Base-by-base conservation (phyloP, 306 rosid species). In the Medicago arabica region DNA sequence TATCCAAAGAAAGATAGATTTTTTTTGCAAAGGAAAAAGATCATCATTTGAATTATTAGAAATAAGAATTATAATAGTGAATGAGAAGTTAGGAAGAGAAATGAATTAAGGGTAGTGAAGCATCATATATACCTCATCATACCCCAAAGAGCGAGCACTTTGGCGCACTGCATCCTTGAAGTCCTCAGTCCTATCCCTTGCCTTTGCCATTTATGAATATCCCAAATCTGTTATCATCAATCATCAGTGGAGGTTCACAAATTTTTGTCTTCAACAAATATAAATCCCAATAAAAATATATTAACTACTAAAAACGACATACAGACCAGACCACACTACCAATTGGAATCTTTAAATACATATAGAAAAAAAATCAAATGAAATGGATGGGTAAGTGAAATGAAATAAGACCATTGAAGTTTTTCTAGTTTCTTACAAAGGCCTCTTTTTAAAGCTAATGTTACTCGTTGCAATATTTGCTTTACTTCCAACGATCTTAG, bases 121-220 rank as follows among this genome's bases (percentile, higher is more conserved):
- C 72, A 11, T 17, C 63, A 11, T 36, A 28, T 57, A 18, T 67
- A 93, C 98, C 96, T 95, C 98, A 38, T 83, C 86, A 64, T 86
- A 92, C 9, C 88, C 97, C 71, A 85, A 75, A 62, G 97, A 90
- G 49, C 81, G 76, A 46, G 97, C 95, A 67, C 87, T 60, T 18
- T 86, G 97, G 53, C 96, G 92, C 47, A 95, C 92, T 0, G 89
- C 93, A 44, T 95, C 98, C 83, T 95, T 92, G 79, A 95, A 92
- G 84, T 90, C 98, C 68, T 95, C 97, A 4, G 94, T 86, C 83
- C 96, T 86, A 68, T 95, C 98, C 78, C 92, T 87, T 44, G 88
- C 83, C 77, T 76, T 87, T 59, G 71, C 76, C 88, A 85, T 77
- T 18, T 72, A 41, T 41, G 54, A 66, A 66, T 47, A 19, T 11